phyloP scores from a whole-genome alignment of 345 rosid species.

The Pseudoturritis turrita region DNA sequence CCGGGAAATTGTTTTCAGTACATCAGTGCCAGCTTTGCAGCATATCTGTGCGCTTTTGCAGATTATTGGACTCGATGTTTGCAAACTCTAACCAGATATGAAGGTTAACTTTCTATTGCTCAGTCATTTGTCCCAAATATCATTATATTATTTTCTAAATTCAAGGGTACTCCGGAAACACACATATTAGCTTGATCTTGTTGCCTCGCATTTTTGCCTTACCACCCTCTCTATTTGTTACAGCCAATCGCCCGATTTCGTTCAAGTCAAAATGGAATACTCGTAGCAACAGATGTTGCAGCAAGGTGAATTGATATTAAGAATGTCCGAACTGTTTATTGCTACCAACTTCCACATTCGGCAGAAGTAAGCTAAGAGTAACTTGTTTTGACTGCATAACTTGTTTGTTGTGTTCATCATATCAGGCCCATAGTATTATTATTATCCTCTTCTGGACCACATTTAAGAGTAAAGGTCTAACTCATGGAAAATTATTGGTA shows the following conservation, averaged over 20 bases:
- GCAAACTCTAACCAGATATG: slow-evolving; percentile 70
- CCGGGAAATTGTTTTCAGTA: slow-evolving; percentile 73
- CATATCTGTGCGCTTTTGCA: slow-evolving; percentile 59
- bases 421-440: too few relatives aligned
- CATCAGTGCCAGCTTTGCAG: slow-evolving; percentile 77
- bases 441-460: too few relatives aligned
- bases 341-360: slow-evolving; percentile 82
- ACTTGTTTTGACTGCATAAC: too few relatives aligned
- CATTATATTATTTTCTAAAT: too few relatives aligned
- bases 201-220: too few relatives aligned
- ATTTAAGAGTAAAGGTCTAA: too few relatives aligned
- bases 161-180: background rate
- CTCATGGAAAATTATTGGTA: too few relatives aligned
- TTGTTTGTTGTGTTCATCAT: too few relatives aligned
- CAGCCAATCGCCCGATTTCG: slow-evolving; percentile 74
- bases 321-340: slow-evolving; percentile 71
- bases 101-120: slow-evolving; percentile 38
- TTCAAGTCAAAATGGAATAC: slow-evolving; percentile 56
- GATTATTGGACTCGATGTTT: slow-evolving; percentile 54
- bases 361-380: slow-evolving; percentile 63
- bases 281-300: slow-evolving; percentile 82
- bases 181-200: too few relatives aligned
- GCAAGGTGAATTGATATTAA: slow-evolving; percentile 87
- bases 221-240: background rate
- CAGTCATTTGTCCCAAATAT: too few relatives aligned